These are phyloP conservation scores for Setomelanomma holmii DNA, from an alignment of 2,329 filamentous ascomycete species.

Conservation along the genomic window DNA sequence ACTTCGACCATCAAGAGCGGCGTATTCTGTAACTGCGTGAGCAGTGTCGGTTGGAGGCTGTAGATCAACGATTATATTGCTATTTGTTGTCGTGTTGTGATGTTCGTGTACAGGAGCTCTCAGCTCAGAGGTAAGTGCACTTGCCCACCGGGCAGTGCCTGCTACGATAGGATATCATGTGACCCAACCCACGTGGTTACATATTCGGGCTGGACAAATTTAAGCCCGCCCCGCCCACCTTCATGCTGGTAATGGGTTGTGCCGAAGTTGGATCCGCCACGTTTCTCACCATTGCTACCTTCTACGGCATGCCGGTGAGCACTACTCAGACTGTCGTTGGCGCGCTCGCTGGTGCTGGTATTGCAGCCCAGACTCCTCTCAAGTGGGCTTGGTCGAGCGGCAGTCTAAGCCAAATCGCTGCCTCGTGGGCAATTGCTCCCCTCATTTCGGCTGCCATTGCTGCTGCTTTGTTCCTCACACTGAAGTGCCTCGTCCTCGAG, in stretches of 20 bases:
- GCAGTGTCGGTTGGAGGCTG: too few relatives aligned
- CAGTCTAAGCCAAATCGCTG: slow-evolving; percentile 17
- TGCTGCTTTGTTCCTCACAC: slow-evolving; percentile 55
- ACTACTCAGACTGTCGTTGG: slow-evolving; percentile 67
- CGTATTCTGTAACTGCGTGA: too few relatives aligned
- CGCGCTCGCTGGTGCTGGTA: slow-evolving; percentile 64
- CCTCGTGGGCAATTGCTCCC: slow-evolving; percentile 50
- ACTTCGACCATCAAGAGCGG: slow-evolving; percentile 67
- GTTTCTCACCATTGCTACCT: slow-evolving; percentile 64
- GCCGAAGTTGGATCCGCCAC: slow-evolving; percentile 60
- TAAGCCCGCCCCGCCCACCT: slow-evolving; percentile 54
- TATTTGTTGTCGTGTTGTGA: too few relatives aligned
- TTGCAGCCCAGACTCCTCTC: slow-evolving; percentile 48
- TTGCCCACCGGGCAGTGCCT: too few relatives aligned
- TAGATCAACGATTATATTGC: too few relatives aligned
- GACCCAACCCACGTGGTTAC: too few relatives aligned
- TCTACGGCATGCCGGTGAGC: slow-evolving; percentile 63
- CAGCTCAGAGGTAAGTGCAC: too few relatives aligned
- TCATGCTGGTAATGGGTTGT: slow-evolving; percentile 65
- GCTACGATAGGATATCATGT: too few relatives aligned
- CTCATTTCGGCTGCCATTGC: slow-evolving; percentile 55
- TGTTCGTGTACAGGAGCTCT: too few relatives aligned
- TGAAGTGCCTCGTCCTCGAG: slow-evolving; percentile 58
- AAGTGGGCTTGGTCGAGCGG: slow-evolving; percentile 19
- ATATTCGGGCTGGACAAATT: slow-evolving; percentile 58